Conservation (phyloP, 2,329 filamentous ascomycete species). For the Xylariaceae sp. region DNA sequence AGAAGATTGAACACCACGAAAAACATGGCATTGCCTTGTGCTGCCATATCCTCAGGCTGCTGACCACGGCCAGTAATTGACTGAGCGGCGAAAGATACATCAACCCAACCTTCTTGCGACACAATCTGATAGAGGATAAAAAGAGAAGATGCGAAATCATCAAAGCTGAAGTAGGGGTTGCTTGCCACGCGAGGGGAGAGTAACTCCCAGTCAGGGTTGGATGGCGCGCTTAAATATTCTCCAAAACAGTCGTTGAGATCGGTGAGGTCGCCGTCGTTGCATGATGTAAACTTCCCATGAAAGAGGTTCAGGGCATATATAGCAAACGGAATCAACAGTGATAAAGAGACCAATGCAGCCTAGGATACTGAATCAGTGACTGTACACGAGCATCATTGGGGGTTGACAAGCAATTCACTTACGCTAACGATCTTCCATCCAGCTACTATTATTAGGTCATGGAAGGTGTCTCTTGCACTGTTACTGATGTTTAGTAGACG, state of each 20-base stretch:
- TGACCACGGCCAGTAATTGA: conserved; percentile 75
- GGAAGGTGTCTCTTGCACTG: conserved; percentile 92
- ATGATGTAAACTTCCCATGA: conserved; percentile 75
- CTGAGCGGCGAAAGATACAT: conserved; percentile 85
- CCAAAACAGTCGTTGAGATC: conserved; percentile 75
- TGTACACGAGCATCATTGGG: neutral
- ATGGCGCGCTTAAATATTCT: conserved; percentile 78
- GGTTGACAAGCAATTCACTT: conserved; percentile 39
- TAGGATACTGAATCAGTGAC: conserved; percentile 29
- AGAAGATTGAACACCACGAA: conserved; percentile 96
- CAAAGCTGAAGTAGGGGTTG: conserved; percentile 89
- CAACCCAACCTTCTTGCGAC: conserved; percentile 96
- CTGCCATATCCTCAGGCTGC: conserved; percentile 70
- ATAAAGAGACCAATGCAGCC: conserved; percentile 91
- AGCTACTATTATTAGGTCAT: conserved; percentile 91
- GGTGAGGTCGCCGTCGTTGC: conserved; percentile 70
- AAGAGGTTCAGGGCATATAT: conserved; percentile 96
- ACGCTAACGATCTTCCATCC: conserved; percentile 91
- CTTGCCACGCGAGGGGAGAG: conserved; percentile 78
- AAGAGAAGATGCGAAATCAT: conserved; percentile 89
- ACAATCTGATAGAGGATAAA: conserved; percentile 99
- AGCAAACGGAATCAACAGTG: conserved; percentile 92
- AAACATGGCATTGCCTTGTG: conserved; percentile 87
- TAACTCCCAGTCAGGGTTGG: conserved; percentile 73
- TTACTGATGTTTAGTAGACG: conserved; percentile 94